phyloP scores from a whole-genome alignment of 2,329 filamentous ascomycete species.

The Penicillium sp. region DNA sequence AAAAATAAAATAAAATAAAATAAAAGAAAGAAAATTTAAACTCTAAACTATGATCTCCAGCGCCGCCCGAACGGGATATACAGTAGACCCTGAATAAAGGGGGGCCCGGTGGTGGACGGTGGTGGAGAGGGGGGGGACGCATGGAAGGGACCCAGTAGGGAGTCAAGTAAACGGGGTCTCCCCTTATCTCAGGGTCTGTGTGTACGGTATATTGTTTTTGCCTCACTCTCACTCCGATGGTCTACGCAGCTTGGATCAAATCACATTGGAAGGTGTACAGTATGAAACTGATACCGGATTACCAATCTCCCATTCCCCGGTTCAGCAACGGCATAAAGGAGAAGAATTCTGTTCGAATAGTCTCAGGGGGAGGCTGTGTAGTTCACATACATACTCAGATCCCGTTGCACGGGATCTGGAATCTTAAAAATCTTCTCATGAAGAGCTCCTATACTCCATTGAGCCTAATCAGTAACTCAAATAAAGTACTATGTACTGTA shows the following conservation, averaged over 20 bases:
- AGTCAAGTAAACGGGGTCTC: constrained; percentile 2
- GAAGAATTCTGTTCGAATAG: constrained; percentile 1
- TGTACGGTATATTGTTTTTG: neutral
- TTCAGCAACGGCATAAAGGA: neutral
- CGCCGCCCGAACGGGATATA: constrained; percentile 7
- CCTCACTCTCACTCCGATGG: neutral
- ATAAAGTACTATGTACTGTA: too few species aligned
- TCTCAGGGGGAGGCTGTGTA: constrained; percentile 29
- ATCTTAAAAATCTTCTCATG: neutral
- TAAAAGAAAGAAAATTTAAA: constrained; percentile 2
- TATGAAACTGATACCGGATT: neutral
- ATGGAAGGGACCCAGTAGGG: constrained; percentile 5
- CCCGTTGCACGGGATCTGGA: constrained; percentile 3
- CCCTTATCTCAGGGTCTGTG: constrained; percentile 21
- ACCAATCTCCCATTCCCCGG: neutral
- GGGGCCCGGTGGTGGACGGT: neutral
- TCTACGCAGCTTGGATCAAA: neutral
- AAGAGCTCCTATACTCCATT: neutral
- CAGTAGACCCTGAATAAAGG: constrained; percentile 20
- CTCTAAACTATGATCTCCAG: constrained; percentile 15
- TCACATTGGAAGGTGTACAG: too few species aligned
- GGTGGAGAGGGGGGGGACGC: constrained; percentile 1
- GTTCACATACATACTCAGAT: constrained; percentile 9
- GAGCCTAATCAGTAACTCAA: neutral
- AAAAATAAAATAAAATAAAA: neutral